phyloP scores from a whole-genome alignment of 257 asterid species.

The Solanum tarapatanum region DNA sequence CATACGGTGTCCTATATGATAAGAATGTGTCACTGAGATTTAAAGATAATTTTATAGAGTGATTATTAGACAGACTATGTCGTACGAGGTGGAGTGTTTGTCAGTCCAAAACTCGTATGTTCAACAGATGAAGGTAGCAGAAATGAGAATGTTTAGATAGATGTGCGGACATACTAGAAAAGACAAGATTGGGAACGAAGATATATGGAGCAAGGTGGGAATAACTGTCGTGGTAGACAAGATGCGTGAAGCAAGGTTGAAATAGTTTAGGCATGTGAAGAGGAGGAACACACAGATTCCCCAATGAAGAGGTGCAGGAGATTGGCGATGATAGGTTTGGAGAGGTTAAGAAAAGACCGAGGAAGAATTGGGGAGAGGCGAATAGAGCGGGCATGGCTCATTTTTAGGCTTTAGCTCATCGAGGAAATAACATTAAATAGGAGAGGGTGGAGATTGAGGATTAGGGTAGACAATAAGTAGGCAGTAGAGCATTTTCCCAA shows the following conservation, averaged over 20 bases:
- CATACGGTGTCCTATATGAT: background rate
- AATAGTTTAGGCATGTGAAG: background rate
- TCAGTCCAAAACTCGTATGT: background rate
- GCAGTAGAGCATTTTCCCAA: background rate
- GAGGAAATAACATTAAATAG: background rate
- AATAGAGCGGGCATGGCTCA: background rate
- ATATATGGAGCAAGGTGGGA: background rate
- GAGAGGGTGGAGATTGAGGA: background rate
- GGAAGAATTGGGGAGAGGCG: background rate
- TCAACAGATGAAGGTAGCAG: background rate
- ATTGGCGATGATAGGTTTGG: background rate
- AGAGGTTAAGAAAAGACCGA: background rate
- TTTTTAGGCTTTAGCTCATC: background rate
- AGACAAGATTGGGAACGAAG: background rate
- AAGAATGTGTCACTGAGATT: background rate
- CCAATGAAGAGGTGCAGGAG: background rate
- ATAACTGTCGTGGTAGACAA: background rate
- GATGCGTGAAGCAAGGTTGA: background rate
- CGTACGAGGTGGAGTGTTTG: background rate
- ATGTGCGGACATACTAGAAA: background rate
- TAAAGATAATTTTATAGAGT: background rate
- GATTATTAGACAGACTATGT: background rate
- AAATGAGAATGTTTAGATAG: background rate
- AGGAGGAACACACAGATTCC: background rate
- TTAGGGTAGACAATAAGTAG: background rate